Conservation (phyloP, 257 asterid species). For the Echites panduratus region DNA sequence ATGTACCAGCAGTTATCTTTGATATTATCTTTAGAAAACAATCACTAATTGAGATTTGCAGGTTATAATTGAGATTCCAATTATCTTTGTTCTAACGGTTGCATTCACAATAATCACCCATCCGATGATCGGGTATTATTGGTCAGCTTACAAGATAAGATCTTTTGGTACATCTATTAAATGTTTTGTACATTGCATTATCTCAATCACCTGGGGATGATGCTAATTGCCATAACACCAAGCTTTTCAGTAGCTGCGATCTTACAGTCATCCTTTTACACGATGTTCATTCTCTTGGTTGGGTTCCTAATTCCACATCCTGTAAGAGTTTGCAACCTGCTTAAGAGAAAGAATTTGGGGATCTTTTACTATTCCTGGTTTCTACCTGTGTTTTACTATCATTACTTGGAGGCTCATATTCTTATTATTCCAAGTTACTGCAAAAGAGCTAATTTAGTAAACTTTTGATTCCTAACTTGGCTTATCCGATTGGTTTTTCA, state of each 20-base stretch:
- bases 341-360: too few relatives aligned
- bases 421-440: too few relatives aligned
- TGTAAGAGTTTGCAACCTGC: slow-evolving; percentile 26
- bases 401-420: too few relatives aligned
- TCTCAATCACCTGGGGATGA: slow-evolving; percentile 27
- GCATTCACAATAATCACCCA: slow-evolving; percentile 20
- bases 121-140: slow-evolving; percentile 29
- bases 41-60: too few relatives aligned
- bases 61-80: slow-evolving; percentile 30
- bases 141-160: slow-evolving; percentile 23
- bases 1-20: too few relatives aligned
- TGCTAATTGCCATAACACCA: slow-evolving; percentile 26
- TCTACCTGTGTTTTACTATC: too few relatives aligned
- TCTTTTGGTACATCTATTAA: slow-evolving; percentile 26
- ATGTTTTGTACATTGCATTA: slow-evolving; percentile 26
- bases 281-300: slow-evolving; percentile 38
- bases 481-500: too few relatives aligned
- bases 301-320: slow-evolving; percentile 58
- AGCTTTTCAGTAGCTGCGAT: slow-evolving; percentile 24
- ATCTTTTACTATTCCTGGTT: too few relatives aligned
- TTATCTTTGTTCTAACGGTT: slow-evolving; percentile 17
- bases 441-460: too few relatives aligned
- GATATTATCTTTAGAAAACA: too few relatives aligned
- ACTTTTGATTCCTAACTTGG: too few relatives aligned
- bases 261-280: slow-evolving; percentile 45